A percentile compares a stretch with the other conserved stretches of the same genome.
These are phyloP conservation scores for Fusarium pilosicola DNA, from an alignment of 2,329 filamentous ascomycete species.

Conservation along the genomic window DNA sequence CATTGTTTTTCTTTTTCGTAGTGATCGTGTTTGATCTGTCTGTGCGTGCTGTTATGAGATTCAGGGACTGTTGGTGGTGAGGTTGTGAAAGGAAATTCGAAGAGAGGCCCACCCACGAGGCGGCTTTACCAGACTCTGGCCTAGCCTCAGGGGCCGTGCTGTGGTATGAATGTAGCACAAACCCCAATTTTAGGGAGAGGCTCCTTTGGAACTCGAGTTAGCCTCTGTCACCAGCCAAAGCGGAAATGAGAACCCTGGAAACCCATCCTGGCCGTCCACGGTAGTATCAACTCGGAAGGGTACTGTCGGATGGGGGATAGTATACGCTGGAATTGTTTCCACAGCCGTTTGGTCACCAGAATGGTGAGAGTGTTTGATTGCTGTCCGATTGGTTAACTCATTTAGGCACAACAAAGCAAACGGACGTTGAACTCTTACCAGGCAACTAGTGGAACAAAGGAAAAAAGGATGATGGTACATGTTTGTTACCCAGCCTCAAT, in stretches of 20 bases:
- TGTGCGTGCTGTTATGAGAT: fast-evolving
- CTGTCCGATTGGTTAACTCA: fast-evolving
- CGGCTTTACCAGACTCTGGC: background rate
- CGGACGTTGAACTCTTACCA: no score
- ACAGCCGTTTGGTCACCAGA: fast-evolving
- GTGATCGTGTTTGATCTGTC: no score
- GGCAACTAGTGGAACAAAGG: background rate
- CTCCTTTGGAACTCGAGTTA: fast-evolving
- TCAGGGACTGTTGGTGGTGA: background rate
- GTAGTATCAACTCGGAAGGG: background rate
- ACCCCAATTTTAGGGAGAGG: background rate
- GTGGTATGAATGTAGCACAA: background rate
- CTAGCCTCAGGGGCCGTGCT: background rate
- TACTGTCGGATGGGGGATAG: no score
- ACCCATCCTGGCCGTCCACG: background rate
- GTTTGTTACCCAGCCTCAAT: background rate
- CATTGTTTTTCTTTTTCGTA: fast-evolving
- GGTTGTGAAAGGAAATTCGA: background rate
- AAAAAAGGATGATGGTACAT: no score
- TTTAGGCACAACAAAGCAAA: background rate
- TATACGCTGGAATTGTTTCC: fast-evolving
- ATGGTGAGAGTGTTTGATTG: no score
- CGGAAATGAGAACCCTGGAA: fast-evolving
- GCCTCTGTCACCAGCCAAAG: background rate
- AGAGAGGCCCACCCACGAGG: background rate